Percentiles rank a stretch among this genome's conserved stretches.
phyloP scores from a whole-genome alignment of 345 rosid species.

The Zanthoxylum bungeanum region DNA sequence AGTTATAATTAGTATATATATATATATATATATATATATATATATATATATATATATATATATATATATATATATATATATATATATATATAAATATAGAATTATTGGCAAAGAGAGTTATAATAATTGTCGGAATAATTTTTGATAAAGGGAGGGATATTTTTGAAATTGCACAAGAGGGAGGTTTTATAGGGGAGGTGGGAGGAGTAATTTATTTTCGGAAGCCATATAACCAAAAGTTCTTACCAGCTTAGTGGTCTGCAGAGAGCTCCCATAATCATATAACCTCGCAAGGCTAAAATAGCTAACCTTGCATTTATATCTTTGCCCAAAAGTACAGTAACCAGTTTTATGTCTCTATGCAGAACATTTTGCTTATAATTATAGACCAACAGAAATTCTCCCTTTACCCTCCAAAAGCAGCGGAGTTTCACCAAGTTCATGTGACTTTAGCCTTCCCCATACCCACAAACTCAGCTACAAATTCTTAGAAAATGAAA shows the following conservation, averaged over 20 bases:
- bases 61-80: too few relatives aligned
- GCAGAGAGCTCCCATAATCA: slow-evolving; percentile 34
- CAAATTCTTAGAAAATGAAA: too few relatives aligned
- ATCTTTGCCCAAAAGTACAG: slow-evolving; percentile 34
- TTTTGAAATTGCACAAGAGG: too few relatives aligned
- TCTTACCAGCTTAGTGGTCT: slow-evolving; percentile 30
- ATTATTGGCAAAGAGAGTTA: too few relatives aligned
- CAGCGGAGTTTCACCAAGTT: slow-evolving; percentile 42
- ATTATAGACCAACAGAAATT: slow-evolving; percentile 46
- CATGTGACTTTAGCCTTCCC: slow-evolving; percentile 36
- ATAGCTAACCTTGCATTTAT: slow-evolving; percentile 38
- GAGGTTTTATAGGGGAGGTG: too few relatives aligned
- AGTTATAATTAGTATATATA: too few relatives aligned
- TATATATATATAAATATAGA: too few relatives aligned
- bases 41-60: too few relatives aligned
- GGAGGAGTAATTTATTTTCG: too few relatives aligned
- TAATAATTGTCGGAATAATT: too few relatives aligned
- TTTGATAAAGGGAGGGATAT: too few relatives aligned
- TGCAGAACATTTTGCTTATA: slow-evolving; percentile 42
- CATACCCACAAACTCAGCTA: slow-evolving; percentile 14
- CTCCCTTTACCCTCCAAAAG: slow-evolving; percentile 34
- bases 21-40: too few relatives aligned
- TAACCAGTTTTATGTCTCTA: slow-evolving; percentile 41
- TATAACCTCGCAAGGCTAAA: slow-evolving; percentile 41
- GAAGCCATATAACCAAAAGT: slow-evolving; percentile 54